Evolutionary conservation across 345 rosid species (phyloP).

Genomic region (Corchorus capsularis): DNA sequence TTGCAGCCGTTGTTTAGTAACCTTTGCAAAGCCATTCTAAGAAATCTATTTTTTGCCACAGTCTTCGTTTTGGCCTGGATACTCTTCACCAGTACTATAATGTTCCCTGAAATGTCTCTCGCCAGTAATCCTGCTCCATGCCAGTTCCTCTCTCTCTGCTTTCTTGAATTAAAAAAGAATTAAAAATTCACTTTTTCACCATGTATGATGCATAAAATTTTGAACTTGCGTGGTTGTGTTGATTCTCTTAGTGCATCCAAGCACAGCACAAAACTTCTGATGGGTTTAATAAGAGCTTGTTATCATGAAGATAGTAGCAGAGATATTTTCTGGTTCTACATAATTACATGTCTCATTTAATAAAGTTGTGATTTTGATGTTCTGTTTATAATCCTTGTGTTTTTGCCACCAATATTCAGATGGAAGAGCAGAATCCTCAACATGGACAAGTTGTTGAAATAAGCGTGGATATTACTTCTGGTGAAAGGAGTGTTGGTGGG

Average conservation of each 20-base stretch:
- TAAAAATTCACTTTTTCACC: background rate
- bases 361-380: background rate
- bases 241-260: background rate
- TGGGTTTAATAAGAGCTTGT: background rate
- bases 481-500: constrained; percentile 21
- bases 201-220: background rate
- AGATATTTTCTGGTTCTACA: background rate
- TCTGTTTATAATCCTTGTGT: background rate
- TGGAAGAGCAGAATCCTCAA: constrained; percentile 24
- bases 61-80: no score
- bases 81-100: no score
- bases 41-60: no score
- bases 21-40: no score
- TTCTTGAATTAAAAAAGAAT: background rate
- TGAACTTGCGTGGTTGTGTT: background rate
- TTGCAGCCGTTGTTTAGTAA: no score
- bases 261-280: background rate
- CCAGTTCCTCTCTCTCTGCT: no score
- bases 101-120: no score
- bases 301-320: background rate
- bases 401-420: constrained; percentile 10
- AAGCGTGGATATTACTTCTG: constrained; percentile 24
- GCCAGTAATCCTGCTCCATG: no score
- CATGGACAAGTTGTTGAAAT: constrained; percentile 34
- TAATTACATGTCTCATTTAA: background rate